These are phyloP conservation scores for Piedraia hortae DNA, from an alignment of 2,329 filamentous ascomycete genomes.

Conservation along the genomic window DNA sequence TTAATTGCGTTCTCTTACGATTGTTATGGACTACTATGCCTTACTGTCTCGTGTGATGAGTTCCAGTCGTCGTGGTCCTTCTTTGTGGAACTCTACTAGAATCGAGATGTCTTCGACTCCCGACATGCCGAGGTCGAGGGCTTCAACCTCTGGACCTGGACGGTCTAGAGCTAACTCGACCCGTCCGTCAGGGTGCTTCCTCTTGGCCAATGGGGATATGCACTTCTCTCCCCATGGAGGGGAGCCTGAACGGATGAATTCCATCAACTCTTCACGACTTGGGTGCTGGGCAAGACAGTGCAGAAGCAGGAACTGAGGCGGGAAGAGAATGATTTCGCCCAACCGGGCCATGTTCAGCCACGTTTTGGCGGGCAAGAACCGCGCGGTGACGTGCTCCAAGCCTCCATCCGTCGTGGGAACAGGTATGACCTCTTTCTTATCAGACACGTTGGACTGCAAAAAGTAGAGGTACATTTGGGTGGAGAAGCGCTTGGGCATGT, in stretches of 20 bases:
- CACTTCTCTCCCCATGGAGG: conserved; percentile 19
- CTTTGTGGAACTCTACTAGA: conserved; percentile 27
- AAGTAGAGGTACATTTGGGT: conserved; percentile 96
- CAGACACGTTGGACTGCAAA: conserved; percentile 27
- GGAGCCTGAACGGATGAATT: conserved; percentile 22
- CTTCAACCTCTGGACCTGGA: conserved; percentile 28
- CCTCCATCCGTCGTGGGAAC: conserved; percentile 45
- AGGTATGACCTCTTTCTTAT: conserved; percentile 27
- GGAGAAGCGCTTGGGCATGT: conserved; percentile 50
- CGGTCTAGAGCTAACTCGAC: conserved; percentile 25
- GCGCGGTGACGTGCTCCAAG: conserved; percentile 44
- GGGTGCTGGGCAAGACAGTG: conserved; percentile 17
- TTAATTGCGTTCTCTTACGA: no score
- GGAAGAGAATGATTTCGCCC: conserved; percentile 58
- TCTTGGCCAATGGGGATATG: conserved; percentile 16
- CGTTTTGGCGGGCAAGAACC: conserved; percentile 39
- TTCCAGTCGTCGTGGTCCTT: conserved; percentile 27
- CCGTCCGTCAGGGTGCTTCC: conserved; percentile 21
- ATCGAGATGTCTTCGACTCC: conserved; percentile 29
- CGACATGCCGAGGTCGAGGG: conserved; percentile 13
- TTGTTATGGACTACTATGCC: no score
- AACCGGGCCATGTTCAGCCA: conserved; percentile 39
- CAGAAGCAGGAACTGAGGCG: conserved; percentile 61
- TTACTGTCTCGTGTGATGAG: conserved; percentile 19
- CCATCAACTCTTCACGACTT: conserved; percentile 16